Evolutionary conservation across 345 rosid species (phyloP).

Genomic region (Odontarrhena argentea): DNA sequence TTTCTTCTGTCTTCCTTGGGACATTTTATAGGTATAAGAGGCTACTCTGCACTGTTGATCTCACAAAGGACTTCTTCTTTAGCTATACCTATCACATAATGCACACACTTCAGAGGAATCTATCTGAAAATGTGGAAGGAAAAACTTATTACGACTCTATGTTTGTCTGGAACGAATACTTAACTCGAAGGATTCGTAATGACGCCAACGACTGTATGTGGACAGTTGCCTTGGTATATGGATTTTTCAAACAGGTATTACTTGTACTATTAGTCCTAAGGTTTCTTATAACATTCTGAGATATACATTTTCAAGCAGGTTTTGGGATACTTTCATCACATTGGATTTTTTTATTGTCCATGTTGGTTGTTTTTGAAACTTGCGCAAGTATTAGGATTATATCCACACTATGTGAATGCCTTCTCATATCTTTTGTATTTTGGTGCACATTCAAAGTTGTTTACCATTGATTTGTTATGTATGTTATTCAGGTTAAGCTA

Average conservation of each 20-base stretch:
- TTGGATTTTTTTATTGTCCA: neutral
- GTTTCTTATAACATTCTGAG: constrained; percentile 7
- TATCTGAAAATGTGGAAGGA: constrained; percentile 50
- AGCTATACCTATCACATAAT: constrained; percentile 89
- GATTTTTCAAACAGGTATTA: constrained; percentile 93
- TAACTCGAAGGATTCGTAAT: constrained; percentile 70
- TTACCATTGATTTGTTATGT: constrained; percentile 25
- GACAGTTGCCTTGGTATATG: constrained; percentile 94
- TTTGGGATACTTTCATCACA: constrained; percentile 17
- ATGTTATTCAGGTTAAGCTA: constrained; percentile 61
- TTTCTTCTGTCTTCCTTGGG: constrained; percentile 40
- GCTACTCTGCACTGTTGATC: constrained; percentile 91
- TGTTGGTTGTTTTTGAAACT: constrained; percentile 10
- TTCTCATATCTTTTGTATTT: constrained; percentile 8
- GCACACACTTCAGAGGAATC: constrained; percentile 86
- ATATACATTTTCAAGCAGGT: constrained; percentile 4
- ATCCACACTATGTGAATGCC: constrained; percentile 13
- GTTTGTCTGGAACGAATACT: constrained; percentile 96
- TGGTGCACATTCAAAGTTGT: neutral
- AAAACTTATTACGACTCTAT: constrained; percentile 64
- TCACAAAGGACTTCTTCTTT: constrained; percentile 94
- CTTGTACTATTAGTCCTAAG: constrained; percentile 11
- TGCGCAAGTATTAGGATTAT: constrained; percentile 10
- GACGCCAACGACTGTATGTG: constrained; percentile 69
- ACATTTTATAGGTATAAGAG: constrained; percentile 82